Percentiles rank a stretch among this genome's conserved stretches.
These are phyloP conservation scores for Quercus bicolor DNA, from an alignment of 306 rosid genomes.

Conservation along the genomic window DNA sequence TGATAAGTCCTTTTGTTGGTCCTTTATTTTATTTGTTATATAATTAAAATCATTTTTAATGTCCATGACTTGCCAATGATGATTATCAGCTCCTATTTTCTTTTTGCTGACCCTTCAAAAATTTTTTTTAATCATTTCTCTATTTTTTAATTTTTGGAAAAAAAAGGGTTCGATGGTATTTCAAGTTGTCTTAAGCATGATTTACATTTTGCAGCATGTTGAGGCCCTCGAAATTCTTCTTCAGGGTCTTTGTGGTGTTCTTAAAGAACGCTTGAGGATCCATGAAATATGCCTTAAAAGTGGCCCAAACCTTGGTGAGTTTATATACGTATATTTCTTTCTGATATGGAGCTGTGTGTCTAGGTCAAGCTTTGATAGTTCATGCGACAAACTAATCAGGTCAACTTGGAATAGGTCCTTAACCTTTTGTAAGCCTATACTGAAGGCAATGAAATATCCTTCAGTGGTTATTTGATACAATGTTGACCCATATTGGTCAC, in stretches of 20 bases:
- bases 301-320: conserved; percentile 75
- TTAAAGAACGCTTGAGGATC: conserved; percentile 66
- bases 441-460: conserved; percentile 4
- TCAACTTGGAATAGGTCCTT: not conserved
- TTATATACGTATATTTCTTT: not conserved
- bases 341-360: not conserved
- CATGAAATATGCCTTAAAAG: conserved; percentile 90
- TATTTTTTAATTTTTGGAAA: not conserved
- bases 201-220: conserved; percentile 65
- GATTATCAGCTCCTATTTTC: not conserved
- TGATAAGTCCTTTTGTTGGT: no score
- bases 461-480: not conserved
- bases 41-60: not conserved
- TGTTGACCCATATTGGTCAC: conserved; percentile 3
- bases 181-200: conserved; percentile 15
- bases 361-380: not conserved
- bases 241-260: conserved; percentile 94
- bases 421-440: not conserved
- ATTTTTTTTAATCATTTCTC: not conserved
- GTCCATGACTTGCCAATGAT: not conserved
- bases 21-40: not conserved
- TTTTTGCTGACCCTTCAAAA: not conserved
- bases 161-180: not conserved
- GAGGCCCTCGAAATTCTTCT: conserved; percentile 98
- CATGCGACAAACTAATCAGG: not conserved